Base-by-base conservation (phyloP, 2,329 filamentous ascomycete genomes). In the Diplodia mutila region DNA sequence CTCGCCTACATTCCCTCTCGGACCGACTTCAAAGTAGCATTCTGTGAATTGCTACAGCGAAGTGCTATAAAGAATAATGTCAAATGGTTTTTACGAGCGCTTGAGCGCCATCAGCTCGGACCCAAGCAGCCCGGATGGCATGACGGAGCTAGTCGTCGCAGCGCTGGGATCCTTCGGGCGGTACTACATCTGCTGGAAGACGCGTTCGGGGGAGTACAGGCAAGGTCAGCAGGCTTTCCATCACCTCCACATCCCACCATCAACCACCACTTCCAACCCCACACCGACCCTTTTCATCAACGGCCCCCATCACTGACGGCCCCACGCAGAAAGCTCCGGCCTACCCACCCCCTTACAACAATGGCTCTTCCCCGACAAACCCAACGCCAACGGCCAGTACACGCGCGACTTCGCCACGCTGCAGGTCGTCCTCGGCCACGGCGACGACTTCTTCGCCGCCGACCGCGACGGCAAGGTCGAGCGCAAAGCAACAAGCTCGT, bases 111-210 rank as follows among this genome's bases (percentile, higher is more conserved):
- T 78, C 64, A 73, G 76, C 4, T 70, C 74, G 27, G 72, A 78
- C 29, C 72, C 75, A 1, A 65, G 68, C 8, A 72, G 77, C 52
- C 73, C 75, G 1, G 75, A 78, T 29, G 74, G 81, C 72, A 53
- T 80, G 61, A 71, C 78, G 23, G 78, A 79, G 63, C 70, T 80
- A 9, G 67, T 80, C 2, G 75, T 79, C 4, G 78, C 77, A 66
- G 78, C 78, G 0, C 78, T 80, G 61, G 78, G 78, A 0, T 78
- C 78, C 0, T 80, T 80, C 46, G 78, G 79, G 52, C 71, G 77
- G 54, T 80, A 80, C 65, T 80, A 79, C 57, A 72, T 80, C 8
- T 80, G 78, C 65, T 80, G 77, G 78, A 78, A 75, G 67, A 79
- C 74, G 21, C 72, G 70, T 48, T 70, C 71, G 21, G 78, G 78